A percentile compares a stretch with the other conserved stretches of the same genome.
phyloP scores from a whole-genome alignment of 495 filamentous ascomycete genomes.

The Talaromyces trachyspermus region DNA sequence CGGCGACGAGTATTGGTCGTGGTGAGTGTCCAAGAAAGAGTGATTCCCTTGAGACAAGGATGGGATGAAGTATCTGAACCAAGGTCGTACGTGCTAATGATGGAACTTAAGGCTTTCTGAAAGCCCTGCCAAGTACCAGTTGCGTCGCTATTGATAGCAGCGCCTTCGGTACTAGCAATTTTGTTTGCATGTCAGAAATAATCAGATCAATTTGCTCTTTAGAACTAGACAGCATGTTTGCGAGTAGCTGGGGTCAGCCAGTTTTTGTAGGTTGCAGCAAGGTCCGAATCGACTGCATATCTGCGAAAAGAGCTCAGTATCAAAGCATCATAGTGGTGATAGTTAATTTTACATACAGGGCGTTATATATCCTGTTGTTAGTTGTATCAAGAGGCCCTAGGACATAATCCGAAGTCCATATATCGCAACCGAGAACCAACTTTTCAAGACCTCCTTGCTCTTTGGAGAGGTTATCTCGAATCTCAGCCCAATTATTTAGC shows the following conservation, averaged over 20 bases:
- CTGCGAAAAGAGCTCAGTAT: not conserved
- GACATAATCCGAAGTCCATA: not conserved
- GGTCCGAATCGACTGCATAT: not conserved
- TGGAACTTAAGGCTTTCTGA: not conserved
- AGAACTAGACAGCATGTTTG: not conserved
- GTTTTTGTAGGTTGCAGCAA: not conserved
- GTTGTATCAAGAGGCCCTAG: not conserved
- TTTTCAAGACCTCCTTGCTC: not conserved
- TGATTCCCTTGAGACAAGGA: not conserved
- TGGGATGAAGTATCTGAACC: not conserved
- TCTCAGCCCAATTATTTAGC: not conserved
- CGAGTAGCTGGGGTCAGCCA: not conserved
- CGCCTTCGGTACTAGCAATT: not conserved
- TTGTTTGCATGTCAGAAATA: not conserved
- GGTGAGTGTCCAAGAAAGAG: not conserved
- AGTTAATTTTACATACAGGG: not conserved
- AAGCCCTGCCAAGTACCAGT: not conserved
- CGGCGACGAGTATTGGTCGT: not conserved
- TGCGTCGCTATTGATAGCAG: not conserved
- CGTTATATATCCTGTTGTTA: not conserved
- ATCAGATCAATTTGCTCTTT: not conserved
- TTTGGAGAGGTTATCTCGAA: not conserved
- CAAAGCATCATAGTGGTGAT: not conserved
- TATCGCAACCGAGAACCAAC: not conserved
- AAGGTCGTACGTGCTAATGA: not conserved